Base-by-base conservation (phyloP, 108 stramenopile species). In the Skeletonema tropicum region DNA sequence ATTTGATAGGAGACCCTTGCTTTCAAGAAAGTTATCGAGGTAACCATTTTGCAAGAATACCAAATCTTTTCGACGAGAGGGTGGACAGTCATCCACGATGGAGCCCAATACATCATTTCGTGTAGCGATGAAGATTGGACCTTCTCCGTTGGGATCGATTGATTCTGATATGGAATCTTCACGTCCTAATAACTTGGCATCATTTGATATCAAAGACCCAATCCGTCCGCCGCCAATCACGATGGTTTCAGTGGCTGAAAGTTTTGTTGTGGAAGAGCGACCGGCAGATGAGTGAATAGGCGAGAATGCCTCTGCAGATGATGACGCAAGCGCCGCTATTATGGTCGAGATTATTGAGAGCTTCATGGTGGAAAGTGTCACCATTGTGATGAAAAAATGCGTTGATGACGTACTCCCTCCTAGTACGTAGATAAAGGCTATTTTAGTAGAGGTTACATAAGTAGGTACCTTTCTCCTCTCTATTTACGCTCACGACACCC, bases 21-120 rank as follows among this genome's bases (percentile, higher is more conserved):
- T 46, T 41, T 84, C 68, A 32, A 98, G 70, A 57, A 92, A 96
- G 14, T 85, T 77, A 36, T 89, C 92, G 9, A 98, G 74, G 36
- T 94, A 92, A 9, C 97, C 96, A 73, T 98, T 98, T 74, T 98
- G 97, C 57, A 98, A 72, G 75, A 98, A 98, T 0, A 97, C 96
- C 55, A 98, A 78, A 75, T 98, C 97, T 33, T 90, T 88, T 29
- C 82, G 68, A 19, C 96, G 80, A 19, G 80, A 72, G 9, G 77
- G 73, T 3, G 97, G 97, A 49, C 90, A 91, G 19, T 71, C 81
- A 14, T 91, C 84, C 35, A 98, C 88, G 11, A 98, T 89, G 33
- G 83, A 79, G n/a, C 83, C 89, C 60, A 98, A 76, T 33, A 92
- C 93, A 76, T 98, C 96, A 73, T 98, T 98, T 21, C 97, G 81